These are phyloP conservation scores for Mycena pura DNA, from an alignment of 768 basidiomycete genomes.

Conservation along the genomic window DNA sequence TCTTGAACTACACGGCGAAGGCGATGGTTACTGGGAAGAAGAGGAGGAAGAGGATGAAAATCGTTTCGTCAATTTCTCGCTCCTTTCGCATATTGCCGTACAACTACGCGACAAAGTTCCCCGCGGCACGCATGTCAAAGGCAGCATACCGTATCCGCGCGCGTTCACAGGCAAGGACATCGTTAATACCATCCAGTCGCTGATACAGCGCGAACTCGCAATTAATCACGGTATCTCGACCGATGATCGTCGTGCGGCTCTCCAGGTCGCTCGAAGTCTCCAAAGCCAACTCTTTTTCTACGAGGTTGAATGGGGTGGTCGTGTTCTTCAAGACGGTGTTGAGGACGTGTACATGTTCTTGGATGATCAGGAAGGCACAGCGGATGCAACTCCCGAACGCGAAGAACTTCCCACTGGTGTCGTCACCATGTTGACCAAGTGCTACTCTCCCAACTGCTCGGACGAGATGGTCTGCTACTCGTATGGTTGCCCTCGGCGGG, in stretches of 20 bases:
- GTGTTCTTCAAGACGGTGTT: constrained; percentile 82
- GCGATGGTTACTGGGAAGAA: constrained; percentile 53
- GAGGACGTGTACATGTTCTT: constrained; percentile 95
- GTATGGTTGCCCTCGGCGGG: constrained; percentile 75
- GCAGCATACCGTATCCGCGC: constrained; percentile 87
- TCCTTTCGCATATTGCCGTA: constrained; percentile 88
- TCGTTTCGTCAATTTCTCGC: constrained; percentile 86
- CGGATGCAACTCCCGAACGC: constrained; percentile 64
- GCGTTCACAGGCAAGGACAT: constrained; percentile 96
- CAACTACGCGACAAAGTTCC: constrained; percentile 91
- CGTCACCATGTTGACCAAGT: constrained; percentile 86
- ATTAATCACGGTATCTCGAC: constrained; percentile 76
- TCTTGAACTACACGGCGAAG: constrained; percentile 53
- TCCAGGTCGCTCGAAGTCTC: constrained; percentile 84
- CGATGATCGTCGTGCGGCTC: constrained; percentile 80
- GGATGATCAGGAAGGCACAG: constrained; percentile 75
- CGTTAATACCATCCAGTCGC: constrained; percentile 87
- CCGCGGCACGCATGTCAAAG: constrained; percentile 86
- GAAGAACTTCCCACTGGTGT: constrained; percentile 88
- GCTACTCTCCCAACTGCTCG: constrained; percentile 87
- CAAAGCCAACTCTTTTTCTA: constrained; percentile 95
- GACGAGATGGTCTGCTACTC: constrained; percentile 86
- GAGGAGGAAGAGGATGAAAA: constrained; percentile 73
- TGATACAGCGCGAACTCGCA: constrained; percentile 86
- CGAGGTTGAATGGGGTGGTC: constrained; percentile 94